Conservation (phyloP, 1,139 yeast genomes). For the Geotrichum aggregatum region DNA sequence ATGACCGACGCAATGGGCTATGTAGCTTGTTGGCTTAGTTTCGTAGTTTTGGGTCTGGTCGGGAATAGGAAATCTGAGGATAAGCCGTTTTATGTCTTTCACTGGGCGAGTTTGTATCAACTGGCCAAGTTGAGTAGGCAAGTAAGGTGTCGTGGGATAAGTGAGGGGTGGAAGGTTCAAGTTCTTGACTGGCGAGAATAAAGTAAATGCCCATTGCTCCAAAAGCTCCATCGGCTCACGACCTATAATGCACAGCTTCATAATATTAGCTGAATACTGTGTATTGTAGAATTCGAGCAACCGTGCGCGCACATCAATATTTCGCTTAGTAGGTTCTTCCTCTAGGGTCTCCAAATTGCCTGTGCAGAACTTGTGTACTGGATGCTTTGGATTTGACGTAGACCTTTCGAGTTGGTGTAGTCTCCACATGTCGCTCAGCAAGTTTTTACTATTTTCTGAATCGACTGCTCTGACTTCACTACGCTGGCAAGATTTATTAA, state of each 20-base stretch:
- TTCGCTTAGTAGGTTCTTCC: constrained; percentile 47
- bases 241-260: constrained; percentile 83
- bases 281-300: constrained; percentile 55
- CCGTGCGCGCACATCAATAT: constrained; percentile 63
- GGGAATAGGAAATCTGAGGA: constrained; percentile 68
- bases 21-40: constrained; percentile 63
- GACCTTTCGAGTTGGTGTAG: constrained; percentile 77
- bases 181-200: constrained; percentile 62
- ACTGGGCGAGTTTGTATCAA: constrained; percentile 72
- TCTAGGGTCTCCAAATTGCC: constrained; percentile 65
- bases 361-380: constrained; percentile 66
- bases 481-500: constrained; percentile 75
- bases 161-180: constrained; percentile 49
- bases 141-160: constrained; percentile 46
- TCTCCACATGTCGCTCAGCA: constrained; percentile 88
- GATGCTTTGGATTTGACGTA: constrained; percentile 65
- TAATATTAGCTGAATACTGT: constrained; percentile 68
- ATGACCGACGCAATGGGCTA: constrained; percentile 82
- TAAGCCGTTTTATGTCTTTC: constrained; percentile 67
- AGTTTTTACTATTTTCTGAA: constrained; percentile 88
- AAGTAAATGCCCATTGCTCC: constrained; percentile 64
- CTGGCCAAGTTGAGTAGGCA: constrained; percentile 48
- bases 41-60: constrained; percentile 64
- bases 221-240: constrained; percentile 71
- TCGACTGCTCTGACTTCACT: constrained; percentile 93